Evolutionary conservation across 164 flowering plant species (phyloP).

Genomic region (Vitis rotundifolia): DNA sequence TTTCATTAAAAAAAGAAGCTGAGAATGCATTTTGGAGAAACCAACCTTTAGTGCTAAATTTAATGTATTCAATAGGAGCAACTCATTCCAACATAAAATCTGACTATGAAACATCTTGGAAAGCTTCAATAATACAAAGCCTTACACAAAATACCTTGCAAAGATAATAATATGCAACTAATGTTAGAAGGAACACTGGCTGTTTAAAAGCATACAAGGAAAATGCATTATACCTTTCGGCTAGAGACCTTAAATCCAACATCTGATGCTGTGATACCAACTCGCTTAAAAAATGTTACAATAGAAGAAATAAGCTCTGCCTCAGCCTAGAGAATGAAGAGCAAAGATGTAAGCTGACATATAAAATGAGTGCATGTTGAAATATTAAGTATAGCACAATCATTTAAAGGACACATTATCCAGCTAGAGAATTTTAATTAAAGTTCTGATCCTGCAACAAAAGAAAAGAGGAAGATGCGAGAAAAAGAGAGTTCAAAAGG

Average conservation of each 20-base stretch:
- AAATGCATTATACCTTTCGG: conserved; percentile 63
- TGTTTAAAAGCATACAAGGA: neutral
- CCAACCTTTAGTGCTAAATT: too few relatives aligned
- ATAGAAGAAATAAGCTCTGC: conserved; percentile 93
- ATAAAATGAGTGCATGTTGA: neutral
- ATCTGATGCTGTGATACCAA: conserved; percentile 85
- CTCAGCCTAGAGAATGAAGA: conserved; percentile 63
- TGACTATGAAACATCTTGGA: too few relatives aligned
- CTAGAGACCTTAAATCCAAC: conserved; percentile 97
- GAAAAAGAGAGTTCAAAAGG: neutral
- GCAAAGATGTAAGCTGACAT: neutral
- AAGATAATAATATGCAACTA: too few relatives aligned
- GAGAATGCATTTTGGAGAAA: too few relatives aligned
- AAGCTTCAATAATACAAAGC: too few relatives aligned
- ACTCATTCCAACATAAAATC: too few relatives aligned
- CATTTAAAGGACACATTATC: neutral
- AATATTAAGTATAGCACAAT: neutral
- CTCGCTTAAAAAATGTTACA: conserved; percentile 77
- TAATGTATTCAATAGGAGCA: too few relatives aligned
- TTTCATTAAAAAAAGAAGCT: too few relatives aligned
- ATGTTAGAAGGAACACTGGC: neutral
- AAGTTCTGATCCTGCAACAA: neutral
- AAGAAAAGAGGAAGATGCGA: neutral
- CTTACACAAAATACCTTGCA: too few relatives aligned
- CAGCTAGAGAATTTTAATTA: neutral